Evolutionary conservation across 2,329 filamentous ascomycete species (phyloP), one percentile per base, ranked within the genome.

Genomic region (Calonectria fujianensis): DNA sequence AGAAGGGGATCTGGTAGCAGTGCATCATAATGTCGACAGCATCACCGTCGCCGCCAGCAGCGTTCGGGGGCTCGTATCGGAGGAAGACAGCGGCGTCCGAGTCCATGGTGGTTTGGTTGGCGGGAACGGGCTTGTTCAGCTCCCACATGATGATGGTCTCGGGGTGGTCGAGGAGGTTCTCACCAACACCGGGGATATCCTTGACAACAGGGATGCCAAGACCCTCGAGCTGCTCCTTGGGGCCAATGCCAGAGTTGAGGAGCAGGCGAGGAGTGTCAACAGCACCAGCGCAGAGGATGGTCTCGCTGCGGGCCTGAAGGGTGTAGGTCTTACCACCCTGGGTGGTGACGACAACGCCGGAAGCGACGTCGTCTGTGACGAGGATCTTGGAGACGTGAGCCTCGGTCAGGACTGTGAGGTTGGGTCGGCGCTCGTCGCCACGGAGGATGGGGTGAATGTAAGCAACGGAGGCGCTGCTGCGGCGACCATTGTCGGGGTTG

Each of bases 1-100:
- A 94, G 87, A 98, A 98, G 69, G 95, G 95, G 79, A 98, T 97
- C 86, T 98, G 96, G 88, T 98, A 98, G 90, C 95, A 98, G 88
- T 98, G 95, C 94, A 97, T 97, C 96, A 98, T 98, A 82, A 97
- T 87, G 82, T 98, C 96, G 77, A 94, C 94, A 70, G 94, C 93
- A 75, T 94, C 91, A 68, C 94, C 94, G 80, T 97, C 95, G 77
- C 88, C 90, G 76, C 89, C 89, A 9, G 86, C 84, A 3, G 95
- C 94, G 82, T 96, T 92, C 80, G 91, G 88, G 18, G 89, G 83
- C 85, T 97, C 93, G 74, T 95, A 94, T 76, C 95, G 94, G 72
- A 98, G 89, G 90, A 98, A 98, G 82, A 97, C 94, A 77, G 94
- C 95, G 4, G 95, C 95, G 83, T 98, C 96, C 31, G 94, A 97